These are phyloP conservation scores for Solanum rostratum DNA, from an alignment of 257 asterid species.

Conservation along the genomic window DNA sequence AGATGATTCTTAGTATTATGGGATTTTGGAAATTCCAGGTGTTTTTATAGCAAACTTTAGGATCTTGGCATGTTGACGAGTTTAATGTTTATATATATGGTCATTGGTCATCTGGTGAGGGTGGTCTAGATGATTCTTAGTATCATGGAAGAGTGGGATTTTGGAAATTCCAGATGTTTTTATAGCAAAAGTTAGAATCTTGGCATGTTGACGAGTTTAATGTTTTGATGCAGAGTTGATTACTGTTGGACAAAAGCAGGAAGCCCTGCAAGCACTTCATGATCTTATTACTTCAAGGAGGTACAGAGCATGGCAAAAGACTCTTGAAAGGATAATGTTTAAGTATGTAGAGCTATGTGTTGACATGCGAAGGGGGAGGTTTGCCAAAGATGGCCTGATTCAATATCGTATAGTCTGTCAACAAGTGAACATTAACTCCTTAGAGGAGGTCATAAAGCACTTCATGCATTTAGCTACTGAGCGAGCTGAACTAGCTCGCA, in stretches of 20 bases:
- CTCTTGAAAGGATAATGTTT: conserved; percentile 79
- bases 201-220: background rate
- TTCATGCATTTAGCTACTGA: conserved; percentile 91
- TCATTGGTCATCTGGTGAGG: background rate
- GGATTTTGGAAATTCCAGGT: background rate
- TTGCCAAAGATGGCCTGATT: conserved; percentile 91
- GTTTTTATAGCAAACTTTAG: background rate
- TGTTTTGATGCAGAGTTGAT: conserved; percentile 62
- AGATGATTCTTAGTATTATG: background rate
- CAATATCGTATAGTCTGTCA: conserved; percentile 94
- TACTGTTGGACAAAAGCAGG: conserved; percentile 87
- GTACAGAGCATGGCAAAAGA: conserved; percentile 88
- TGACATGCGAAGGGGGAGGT: conserved; percentile 92
- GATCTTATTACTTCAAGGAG: conserved; percentile 79
- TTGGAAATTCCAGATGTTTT: background rate
- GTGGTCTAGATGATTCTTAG: background rate
- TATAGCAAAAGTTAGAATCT: background rate
- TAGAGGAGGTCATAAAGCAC: conserved; percentile 94
- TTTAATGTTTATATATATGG: background rate
- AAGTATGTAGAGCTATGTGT: conserved; percentile 91
- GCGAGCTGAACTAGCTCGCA: conserved; percentile 82
- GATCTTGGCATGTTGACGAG: background rate
- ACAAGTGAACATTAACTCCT: conserved; percentile 74
- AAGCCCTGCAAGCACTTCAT: conserved; percentile 84
- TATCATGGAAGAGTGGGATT: background rate